A percentile compares a stretch with the other conserved stretches of the same genome.
Conservation (phyloP, 768 basidiomycete species). For the Paxillus rubicundulus region DNA sequence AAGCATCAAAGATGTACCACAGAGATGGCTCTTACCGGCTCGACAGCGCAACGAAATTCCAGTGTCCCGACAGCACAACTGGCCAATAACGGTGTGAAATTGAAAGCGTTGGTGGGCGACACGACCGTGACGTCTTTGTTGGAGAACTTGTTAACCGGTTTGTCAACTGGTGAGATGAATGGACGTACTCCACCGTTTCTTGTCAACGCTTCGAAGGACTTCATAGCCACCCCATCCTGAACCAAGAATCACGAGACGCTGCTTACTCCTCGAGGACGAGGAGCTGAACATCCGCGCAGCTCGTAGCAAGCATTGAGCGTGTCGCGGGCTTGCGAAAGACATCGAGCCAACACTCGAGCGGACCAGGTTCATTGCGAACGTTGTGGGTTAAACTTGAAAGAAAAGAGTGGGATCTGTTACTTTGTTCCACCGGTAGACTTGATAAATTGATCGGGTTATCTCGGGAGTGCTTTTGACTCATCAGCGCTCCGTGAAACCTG, state of each 20-base stretch:
- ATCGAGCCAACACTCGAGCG: conserved; percentile 7
- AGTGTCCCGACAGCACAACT: conserved; percentile 76
- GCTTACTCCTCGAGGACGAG: conserved; percentile 33
- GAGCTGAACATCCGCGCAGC: conserved; percentile 38
- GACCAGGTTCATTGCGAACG: conserved; percentile 14
- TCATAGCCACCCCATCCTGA: conserved; percentile 82
- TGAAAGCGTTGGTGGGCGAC: conserved; percentile 53
- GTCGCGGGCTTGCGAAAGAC: conserved; percentile 1
- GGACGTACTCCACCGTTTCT: conserved; percentile 64
- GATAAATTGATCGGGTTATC: conserved; percentile 8
- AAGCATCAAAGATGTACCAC: neutral
- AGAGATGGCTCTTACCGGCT: conserved; percentile 54
- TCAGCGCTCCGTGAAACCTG: neutral
- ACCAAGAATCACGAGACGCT: conserved; percentile 62
- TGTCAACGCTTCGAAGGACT: conserved; percentile 62
- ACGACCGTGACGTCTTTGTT: conserved; percentile 59
- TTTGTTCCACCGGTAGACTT: neutral
- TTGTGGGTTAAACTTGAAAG: neutral
- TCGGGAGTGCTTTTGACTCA: conserved; percentile 9
- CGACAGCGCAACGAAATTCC: conserved; percentile 77
- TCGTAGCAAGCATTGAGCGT: neutral
- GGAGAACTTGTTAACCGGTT: conserved; percentile 3
- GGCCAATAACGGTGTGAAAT: conserved; percentile 47
- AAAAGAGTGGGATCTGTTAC: neutral
- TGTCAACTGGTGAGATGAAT: neutral